Percentiles rank a stretch among this genome's conserved stretches.
These are phyloP conservation scores for Globisporangium splendens DNA, from an alignment of 352 stramenopile species.

Conservation along the genomic window DNA sequence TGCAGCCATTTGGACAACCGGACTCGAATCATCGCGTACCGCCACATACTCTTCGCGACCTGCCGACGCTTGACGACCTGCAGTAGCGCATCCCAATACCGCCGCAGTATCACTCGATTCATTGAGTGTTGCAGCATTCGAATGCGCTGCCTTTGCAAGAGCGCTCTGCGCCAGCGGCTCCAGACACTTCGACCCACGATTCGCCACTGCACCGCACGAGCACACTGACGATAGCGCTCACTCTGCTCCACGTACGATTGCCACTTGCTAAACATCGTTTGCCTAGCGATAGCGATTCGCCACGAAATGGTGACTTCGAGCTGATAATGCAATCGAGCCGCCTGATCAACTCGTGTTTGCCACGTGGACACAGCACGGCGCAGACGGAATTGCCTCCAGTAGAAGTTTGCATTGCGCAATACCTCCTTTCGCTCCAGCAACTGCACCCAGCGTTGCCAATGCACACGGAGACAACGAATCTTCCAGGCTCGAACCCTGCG, in stretches of 20 bases:
- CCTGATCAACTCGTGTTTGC: no score
- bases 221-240: not conserved
- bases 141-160: constrained; percentile 5
- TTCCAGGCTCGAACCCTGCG: no score
- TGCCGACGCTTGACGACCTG: constrained; percentile 21
- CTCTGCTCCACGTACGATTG: not conserved
- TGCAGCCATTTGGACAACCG: constrained; percentile 3
- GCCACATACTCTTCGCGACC: constrained; percentile 20
- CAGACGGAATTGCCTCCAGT: no score
- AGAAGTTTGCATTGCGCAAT: no score
- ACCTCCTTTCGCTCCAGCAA: no score
- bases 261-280: constrained; percentile 4
- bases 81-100: constrained; percentile 8
- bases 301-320: not conserved
- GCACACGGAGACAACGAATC: no score
- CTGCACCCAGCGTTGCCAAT: no score
- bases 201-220: not conserved
- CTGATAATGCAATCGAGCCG: no score
- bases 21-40: constrained; percentile 12
- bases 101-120: not conserved
- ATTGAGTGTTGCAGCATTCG: not conserved
- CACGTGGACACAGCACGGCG: no score
- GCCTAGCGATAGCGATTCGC: not conserved
- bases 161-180: constrained; percentile 1
- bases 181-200: constrained; percentile 6